Evolutionary conservation across 345 rosid species (phyloP), one percentile per base, ranked within the genome.

Genomic region (Populus simonii): DNA sequence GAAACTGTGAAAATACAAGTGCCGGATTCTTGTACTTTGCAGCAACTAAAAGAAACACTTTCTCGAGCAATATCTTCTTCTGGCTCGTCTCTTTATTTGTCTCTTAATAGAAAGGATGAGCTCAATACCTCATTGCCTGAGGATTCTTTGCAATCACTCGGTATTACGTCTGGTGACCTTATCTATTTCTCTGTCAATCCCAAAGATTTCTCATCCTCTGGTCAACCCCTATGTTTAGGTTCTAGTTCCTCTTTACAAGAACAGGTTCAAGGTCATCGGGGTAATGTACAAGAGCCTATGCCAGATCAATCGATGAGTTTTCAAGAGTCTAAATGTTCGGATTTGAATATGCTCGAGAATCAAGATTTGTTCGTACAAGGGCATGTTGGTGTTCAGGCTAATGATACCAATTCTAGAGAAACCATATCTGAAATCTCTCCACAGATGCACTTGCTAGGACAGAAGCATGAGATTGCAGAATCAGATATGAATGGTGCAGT

Each of bases 131-230:
- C 93, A 16, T 83, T 90, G 2, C 85, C 89, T 16, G 74, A 82
- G 8, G 85, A 80, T 22, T 80, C 96, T 0, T 75, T 93, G 73
- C 86, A 76, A 2, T 87, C 92, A 29, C 88, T 90, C 23, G 97
- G 98, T 18, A 77, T 95, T 11, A 72, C 91, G 23, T 76, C 92
- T 61, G 98, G 99, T 38, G 97, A 92, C 80, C 88, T 92, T 3
- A 47, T 92, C 63, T 91, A 86, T 71, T 91, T 82, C 86, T 82
- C 97, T 69, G 78, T 74, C n/a, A 35, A 77, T 65, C 83, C 86
- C 17, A 27, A 66, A 17, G 79, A 76, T 27, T 84, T 80, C 8
- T 35, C 33, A 23, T 43, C 79, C 17, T 47, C 59, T 36, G 31
- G 57, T 71, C 41, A 66, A 17, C 22, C 27, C 4, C 31, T 23